Conservation (phyloP, 768 basidiomycete genomes). For the Artomyces pyxidatus region DNA sequence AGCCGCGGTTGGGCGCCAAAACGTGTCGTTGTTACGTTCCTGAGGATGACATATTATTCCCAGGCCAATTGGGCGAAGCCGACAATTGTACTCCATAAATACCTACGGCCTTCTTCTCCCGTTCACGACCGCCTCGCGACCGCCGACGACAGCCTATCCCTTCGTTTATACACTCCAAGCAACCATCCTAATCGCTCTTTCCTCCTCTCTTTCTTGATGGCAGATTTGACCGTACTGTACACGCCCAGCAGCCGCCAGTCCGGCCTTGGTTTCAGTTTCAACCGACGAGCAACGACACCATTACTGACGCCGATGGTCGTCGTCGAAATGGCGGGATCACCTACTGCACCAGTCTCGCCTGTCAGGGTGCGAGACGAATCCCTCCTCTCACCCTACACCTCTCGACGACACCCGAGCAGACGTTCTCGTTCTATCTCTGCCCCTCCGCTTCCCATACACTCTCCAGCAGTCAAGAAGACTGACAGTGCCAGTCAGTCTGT, state of each 20-base stretch:
- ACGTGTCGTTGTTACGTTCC: no score
- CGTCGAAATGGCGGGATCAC: not conserved
- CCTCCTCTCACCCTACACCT: not conserved
- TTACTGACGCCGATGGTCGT: not conserved
- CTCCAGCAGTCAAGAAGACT: not conserved
- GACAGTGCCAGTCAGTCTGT: not conserved
- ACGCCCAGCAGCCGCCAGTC: not conserved
- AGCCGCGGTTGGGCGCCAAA: no score
- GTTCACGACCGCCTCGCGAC: no score
- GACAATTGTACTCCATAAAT: no score
- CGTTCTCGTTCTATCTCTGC: not conserved
- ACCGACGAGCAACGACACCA: not conserved
- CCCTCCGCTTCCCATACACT: not conserved
- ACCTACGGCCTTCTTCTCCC: no score
- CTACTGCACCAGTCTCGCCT: no score
- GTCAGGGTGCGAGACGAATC: not conserved
- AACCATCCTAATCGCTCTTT: not conserved
- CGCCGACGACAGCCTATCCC: no score
- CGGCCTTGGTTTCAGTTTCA: not conserved
- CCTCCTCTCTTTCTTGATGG: not conserved
- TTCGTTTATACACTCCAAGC: no score
- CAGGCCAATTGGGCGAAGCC: no score
- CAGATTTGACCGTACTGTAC: constrained; percentile 2
- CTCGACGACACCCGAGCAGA: not conserved
- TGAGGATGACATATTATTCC: no score